Evolutionary conservation across 2,329 filamentous ascomycete species (phyloP).

Genomic region (Colletotrichum neosansevieriae): DNA sequence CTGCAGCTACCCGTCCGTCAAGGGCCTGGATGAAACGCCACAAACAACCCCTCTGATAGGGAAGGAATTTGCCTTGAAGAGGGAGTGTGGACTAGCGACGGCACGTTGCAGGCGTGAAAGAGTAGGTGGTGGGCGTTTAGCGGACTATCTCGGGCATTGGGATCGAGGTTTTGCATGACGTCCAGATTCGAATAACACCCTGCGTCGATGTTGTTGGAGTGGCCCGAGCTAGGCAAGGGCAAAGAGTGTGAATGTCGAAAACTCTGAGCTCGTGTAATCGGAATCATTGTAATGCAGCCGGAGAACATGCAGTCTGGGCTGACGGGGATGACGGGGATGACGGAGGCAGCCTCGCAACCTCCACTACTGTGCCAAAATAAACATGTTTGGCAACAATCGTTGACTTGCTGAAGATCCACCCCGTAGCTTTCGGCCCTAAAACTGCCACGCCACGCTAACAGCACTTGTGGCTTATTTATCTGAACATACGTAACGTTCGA

Average conservation of each 20-base stretch:
- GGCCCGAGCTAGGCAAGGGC: slow-evolving; percentile 25
- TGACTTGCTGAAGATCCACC: slow-evolving; percentile 32
- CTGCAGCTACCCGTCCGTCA: slow-evolving; percentile 63
- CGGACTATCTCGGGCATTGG: slow-evolving; percentile 49
- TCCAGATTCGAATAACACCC: slow-evolving; percentile 44
- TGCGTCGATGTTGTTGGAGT: slow-evolving; percentile 39
- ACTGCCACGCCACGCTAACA: slow-evolving; percentile 19
- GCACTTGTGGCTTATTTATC: slow-evolving; percentile 27
- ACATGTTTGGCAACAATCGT: slow-evolving; percentile 29
- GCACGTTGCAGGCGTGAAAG: slow-evolving; percentile 54
- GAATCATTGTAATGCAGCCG: slow-evolving; percentile 31
- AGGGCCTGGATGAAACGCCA: slow-evolving; percentile 60
- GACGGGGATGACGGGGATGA: slow-evolving; percentile 30
- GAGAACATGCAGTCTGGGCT: slow-evolving; percentile 36
- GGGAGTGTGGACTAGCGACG: slow-evolving; percentile 51
- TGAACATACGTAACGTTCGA: slow-evolving; percentile 27
- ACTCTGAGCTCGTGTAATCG: slow-evolving; percentile 25
- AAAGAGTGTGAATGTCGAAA: slow-evolving; percentile 9
- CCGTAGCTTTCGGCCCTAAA: slow-evolving; percentile 36
- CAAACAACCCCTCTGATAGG: slow-evolving; percentile 58
- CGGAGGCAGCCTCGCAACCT: slow-evolving; percentile 30
- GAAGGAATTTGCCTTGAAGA: slow-evolving; percentile 52
- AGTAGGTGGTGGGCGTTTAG: slow-evolving; percentile 50
- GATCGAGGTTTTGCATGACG: slow-evolving; percentile 45
- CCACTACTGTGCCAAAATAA: slow-evolving; percentile 7